Evolutionary conservation across 2,329 filamentous ascomycete genomes (phyloP).

Genomic region (Aureobasidium zeae): DNA sequence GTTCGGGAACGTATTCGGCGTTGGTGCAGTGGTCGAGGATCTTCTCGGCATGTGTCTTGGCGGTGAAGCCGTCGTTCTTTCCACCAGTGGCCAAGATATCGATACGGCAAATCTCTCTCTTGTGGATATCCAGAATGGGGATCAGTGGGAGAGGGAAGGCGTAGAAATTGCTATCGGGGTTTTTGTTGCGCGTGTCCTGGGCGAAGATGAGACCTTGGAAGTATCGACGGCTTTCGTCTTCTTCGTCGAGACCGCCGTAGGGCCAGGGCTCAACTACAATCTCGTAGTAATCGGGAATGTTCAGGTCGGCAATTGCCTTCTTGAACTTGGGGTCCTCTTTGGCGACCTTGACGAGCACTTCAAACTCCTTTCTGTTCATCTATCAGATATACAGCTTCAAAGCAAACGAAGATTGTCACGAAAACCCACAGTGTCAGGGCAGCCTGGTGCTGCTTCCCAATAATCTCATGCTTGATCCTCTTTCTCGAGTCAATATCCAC

Average conservation of each 20-base stretch:
- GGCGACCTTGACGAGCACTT: slow-evolving; percentile 40
- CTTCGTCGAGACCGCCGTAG: slow-evolving; percentile 24
- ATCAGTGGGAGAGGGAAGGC: slow-evolving; percentile 26
- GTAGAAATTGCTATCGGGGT: slow-evolving; percentile 31
- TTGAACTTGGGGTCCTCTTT: slow-evolving; percentile 35
- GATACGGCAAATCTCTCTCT: slow-evolving; percentile 31
- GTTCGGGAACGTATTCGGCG: slow-evolving; percentile 41
- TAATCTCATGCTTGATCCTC: slow-evolving; percentile 24
- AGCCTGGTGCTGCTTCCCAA: slow-evolving; percentile 25
- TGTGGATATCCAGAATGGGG: slow-evolving; percentile 25
- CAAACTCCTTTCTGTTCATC: slow-evolving; percentile 37
- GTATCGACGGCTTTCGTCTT: slow-evolving; percentile 24
- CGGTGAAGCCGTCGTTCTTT: slow-evolving; percentile 26
- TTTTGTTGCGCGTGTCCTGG: slow-evolving; percentile 32
- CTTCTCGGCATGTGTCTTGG: slow-evolving; percentile 31
- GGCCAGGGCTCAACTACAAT: slow-evolving; percentile 27
- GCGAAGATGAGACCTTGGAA: slow-evolving; percentile 28
- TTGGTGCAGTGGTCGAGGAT: slow-evolving; percentile 41
- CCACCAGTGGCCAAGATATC: slow-evolving; percentile 26
- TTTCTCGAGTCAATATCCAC: slow-evolving; percentile 24
- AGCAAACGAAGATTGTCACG: too few species aligned
- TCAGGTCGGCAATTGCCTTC: slow-evolving; percentile 23
- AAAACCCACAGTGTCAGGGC: slow-evolving; percentile 22
- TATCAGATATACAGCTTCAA: too few species aligned
- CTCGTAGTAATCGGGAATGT: slow-evolving; percentile 25